Conservation (phyloP, 768 basidiomycete genomes). For the Kwoniella bestiolae region DNA sequence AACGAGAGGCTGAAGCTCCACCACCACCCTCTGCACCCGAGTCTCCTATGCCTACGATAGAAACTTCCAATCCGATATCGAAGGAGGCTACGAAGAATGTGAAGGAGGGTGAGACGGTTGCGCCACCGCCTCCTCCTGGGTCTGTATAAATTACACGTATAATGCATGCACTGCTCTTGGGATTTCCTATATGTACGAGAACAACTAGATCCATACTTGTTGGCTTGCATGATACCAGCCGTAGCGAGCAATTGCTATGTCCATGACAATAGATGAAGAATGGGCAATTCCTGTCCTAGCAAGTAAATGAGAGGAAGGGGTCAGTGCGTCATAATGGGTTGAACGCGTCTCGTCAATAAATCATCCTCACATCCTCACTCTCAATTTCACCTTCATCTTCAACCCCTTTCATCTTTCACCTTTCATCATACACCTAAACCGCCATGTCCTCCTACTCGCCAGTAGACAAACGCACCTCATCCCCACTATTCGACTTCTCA, state of each 20-base stretch:
- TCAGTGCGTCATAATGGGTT: slow-evolving; percentile 8
- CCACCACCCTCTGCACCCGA: slow-evolving; percentile 1
- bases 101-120: slow-evolving; percentile 8
- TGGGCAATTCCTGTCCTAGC: too few relatives aligned
- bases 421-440: background rate
- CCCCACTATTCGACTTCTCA: slow-evolving; percentile 16
- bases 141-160: background rate
- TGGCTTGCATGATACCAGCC: too few relatives aligned
- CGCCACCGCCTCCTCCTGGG: slow-evolving; percentile 15
- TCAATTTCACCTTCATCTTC: background rate
- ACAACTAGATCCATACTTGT: too few relatives aligned
- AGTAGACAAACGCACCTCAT: slow-evolving; percentile 3
- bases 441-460: slow-evolving; percentile 1
- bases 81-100: slow-evolving; percentile 13
- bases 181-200: too few relatives aligned
- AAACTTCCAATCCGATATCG: slow-evolving; percentile 5
- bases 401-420: background rate
- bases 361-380: background rate
- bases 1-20: slow-evolving; percentile 59
- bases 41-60: background rate
- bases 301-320: too few relatives aligned
- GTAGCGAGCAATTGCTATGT: too few relatives aligned
- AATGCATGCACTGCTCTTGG: background rate
- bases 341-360: background rate
- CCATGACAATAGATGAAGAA: too few relatives aligned